A percentile compares a stretch with the other conserved stretches of the same genome.
Evolutionary conservation across 192 early-diverging fungal species (phyloP).

Genomic region (Coemansia reversa): DNA sequence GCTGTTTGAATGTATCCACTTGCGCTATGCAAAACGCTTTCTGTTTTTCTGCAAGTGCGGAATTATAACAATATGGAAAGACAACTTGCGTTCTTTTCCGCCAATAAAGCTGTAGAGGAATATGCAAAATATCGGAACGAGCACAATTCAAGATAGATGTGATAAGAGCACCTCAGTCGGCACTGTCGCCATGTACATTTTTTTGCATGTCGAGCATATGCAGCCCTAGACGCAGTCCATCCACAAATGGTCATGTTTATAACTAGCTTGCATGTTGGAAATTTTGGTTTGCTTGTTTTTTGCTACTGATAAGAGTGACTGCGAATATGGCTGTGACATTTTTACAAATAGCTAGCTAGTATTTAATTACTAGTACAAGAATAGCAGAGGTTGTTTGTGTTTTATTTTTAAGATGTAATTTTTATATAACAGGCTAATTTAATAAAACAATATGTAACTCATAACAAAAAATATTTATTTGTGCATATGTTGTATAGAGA

Average conservation of each 20-base stretch:
- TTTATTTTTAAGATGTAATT: no score
- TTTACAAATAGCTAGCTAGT: background rate
- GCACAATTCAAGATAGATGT: background rate
- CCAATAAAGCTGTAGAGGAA: background rate
- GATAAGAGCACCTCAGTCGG: background rate
- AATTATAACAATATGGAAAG: conserved; percentile 15
- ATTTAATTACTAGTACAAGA: background rate
- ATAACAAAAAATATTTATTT: background rate
- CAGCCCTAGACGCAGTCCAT: background rate
- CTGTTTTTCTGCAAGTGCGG: conserved; percentile 1
- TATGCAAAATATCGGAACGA: background rate
- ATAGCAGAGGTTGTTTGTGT: no score
- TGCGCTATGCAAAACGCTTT: background rate
- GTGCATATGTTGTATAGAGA: background rate
- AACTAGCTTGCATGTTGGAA: background rate
- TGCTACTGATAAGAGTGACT: background rate
- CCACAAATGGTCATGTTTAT: background rate
- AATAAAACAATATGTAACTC: no score
- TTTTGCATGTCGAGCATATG: background rate
- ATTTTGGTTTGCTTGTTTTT: background rate
- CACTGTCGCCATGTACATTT: background rate
- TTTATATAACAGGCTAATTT: no score
- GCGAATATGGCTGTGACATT: background rate
- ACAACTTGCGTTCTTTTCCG: background rate
- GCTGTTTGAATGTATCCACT: background rate